These are phyloP conservation scores for Saturnispora gosingensis DNA, from an alignment of 805 yeast genomes.

Conservation along the genomic window DNA sequence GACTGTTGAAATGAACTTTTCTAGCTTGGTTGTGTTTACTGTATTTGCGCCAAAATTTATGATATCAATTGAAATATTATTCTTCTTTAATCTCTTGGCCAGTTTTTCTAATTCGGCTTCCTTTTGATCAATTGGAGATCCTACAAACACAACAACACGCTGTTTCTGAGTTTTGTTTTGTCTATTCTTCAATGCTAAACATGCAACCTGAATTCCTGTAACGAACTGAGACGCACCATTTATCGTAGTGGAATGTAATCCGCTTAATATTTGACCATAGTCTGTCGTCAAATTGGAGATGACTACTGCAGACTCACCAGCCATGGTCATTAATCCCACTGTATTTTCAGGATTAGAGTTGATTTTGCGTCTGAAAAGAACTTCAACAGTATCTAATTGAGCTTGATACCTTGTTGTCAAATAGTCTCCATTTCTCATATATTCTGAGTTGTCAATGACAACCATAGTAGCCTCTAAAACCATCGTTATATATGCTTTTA, in stretches of 20 bases:
- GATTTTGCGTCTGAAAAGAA: conserved; percentile 77
- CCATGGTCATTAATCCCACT: conserved; percentile 83
- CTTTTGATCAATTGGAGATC: conserved; percentile 67
- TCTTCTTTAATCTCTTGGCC: conserved; percentile 90
- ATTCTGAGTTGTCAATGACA: conserved; percentile 92
- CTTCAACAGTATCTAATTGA: conserved; percentile 81
- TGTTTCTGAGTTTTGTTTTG: conserved; percentile 89
- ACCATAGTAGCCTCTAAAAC: conserved; percentile 95
- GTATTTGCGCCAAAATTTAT: conserved; percentile 88
- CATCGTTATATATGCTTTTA: conserved; percentile 36
- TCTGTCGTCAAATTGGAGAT: conserved; percentile 80
- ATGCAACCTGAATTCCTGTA: conserved; percentile 88
- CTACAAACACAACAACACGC: conserved; percentile 83
- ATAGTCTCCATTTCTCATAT: conserved; percentile 91
- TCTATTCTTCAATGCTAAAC: conserved; percentile 88
- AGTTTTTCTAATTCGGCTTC: conserved; percentile 68
- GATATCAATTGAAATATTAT: conserved; percentile 80
- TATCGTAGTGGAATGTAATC: conserved; percentile 70
- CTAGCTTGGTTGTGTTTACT: conserved; percentile 66
- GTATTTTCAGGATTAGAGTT: conserved; percentile 89
- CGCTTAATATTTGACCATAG: conserved; percentile 75
- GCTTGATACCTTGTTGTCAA: conserved; percentile 84
- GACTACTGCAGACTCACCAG: conserved; percentile 82
- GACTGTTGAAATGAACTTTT: conserved; percentile 64
- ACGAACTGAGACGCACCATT: conserved; percentile 59